Evolutionary conservation across 495 filamentous ascomycete genomes (phyloP).

Genomic region (Copromyces sp.): DNA sequence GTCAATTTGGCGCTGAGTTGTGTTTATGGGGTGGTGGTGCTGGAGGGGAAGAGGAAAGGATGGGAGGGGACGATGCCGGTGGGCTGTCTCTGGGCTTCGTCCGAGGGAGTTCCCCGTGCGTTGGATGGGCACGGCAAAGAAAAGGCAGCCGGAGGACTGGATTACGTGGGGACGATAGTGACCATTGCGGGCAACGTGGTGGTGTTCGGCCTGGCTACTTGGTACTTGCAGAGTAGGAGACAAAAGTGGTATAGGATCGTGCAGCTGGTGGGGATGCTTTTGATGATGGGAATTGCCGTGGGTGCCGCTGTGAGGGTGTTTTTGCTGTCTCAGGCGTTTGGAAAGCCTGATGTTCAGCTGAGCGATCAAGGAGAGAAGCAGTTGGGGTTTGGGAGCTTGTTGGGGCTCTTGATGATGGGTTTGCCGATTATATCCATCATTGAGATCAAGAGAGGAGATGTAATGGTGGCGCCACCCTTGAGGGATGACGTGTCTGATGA

Average conservation of each 20-base stretch:
- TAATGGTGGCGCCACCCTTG: constrained; percentile 31
- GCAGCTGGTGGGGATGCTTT: constrained; percentile 34
- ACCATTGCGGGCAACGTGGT: constrained; percentile 40
- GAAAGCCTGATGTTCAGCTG: constrained; percentile 29
- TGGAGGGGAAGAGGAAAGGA: constrained; percentile 35
- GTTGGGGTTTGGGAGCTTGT: constrained; percentile 49
- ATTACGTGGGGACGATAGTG: constrained; percentile 41
- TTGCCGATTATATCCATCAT: constrained; percentile 43
- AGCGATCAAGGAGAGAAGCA: constrained; percentile 39
- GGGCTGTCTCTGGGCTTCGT: constrained; percentile 38
- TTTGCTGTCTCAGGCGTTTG: constrained; percentile 44
- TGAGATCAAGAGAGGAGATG: constrained; percentile 46
- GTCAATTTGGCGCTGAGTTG: constrained; percentile 42
- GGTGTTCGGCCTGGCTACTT: constrained; percentile 41
- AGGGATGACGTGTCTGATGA: constrained; percentile 21
- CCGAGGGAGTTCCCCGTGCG: neutral
- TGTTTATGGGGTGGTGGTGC: constrained; percentile 39
- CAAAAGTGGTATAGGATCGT: constrained; percentile 36
- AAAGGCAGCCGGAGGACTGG: constrained; percentile 26
- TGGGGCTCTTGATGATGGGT: constrained; percentile 42
- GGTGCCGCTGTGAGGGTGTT: constrained; percentile 40
- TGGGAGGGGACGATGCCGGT: constrained; percentile 41
- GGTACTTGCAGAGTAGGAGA: constrained; percentile 43
- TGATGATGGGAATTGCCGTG: constrained; percentile 40
- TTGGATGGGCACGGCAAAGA: neutral